Evolutionary conservation across 805 yeast genomes (phyloP).

Genomic region (Candida tallmaniae): DNA sequence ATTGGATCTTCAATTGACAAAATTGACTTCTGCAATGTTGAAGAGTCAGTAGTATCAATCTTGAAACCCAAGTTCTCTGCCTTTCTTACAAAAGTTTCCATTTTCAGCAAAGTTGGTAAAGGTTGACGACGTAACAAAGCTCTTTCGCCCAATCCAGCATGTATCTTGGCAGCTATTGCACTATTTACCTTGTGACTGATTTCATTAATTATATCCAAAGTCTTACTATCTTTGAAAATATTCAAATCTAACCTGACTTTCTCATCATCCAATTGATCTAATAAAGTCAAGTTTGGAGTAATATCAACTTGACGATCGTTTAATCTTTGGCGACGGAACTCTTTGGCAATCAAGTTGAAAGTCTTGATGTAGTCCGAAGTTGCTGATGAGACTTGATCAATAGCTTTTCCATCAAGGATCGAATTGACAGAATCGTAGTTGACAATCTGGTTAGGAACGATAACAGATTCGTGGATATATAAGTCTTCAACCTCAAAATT

Average conservation of each 20-base stretch:
- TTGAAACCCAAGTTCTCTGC: conserved; percentile 61
- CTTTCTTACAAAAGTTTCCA: conserved; percentile 73
- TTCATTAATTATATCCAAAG: conserved; percentile 64
- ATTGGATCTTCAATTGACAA: conserved; percentile 56
- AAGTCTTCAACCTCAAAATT: conserved; percentile 70
- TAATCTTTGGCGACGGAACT: conserved; percentile 66
- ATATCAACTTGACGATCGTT: conserved; percentile 45
- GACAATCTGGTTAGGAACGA: conserved; percentile 59
- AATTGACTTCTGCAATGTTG: conserved; percentile 68
- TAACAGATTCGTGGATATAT: conserved; percentile 68
- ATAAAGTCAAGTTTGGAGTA: conserved; percentile 53
- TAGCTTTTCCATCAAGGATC: conserved; percentile 33
- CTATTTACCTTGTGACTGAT: conserved; percentile 75
- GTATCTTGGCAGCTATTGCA: conserved; percentile 77
- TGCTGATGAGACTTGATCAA: conserved; percentile 41
- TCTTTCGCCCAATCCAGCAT: conserved; percentile 70
- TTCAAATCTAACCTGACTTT: conserved; percentile 67
- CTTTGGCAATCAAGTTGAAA: conserved; percentile 58
- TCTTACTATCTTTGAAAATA: conserved; percentile 57
- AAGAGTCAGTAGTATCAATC: conserved; percentile 71
- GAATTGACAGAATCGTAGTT: conserved; percentile 52
- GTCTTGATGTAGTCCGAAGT: conserved; percentile 65
- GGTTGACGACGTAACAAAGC: conserved; percentile 86
- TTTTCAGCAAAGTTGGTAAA: conserved; percentile 74
- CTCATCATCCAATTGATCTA: conserved; percentile 85